A percentile compares a stretch with the other conserved stretches of the same genome.
Evolutionary conservation across 495 filamentous ascomycete species (phyloP).

Genomic region (Penicillium salamii): DNA sequence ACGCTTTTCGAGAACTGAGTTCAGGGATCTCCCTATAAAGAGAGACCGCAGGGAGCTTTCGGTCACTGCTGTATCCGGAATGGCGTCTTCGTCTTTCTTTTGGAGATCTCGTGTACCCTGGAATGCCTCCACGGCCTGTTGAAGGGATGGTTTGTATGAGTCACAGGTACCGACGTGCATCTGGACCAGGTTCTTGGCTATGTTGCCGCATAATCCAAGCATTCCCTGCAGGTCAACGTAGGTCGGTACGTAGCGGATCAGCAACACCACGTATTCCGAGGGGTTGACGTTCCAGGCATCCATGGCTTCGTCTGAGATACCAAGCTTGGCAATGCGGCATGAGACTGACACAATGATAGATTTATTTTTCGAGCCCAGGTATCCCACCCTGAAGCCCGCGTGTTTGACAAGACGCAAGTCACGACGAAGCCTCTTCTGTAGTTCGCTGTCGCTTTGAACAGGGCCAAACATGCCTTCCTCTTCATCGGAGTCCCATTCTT

Average conservation of each 20-base stretch:
- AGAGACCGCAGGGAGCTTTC: slow-evolving; percentile 42
- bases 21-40: slow-evolving; percentile 72
- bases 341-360: slow-evolving; percentile 62
- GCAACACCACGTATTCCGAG: slow-evolving; percentile 70
- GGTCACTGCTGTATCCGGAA: too few relatives aligned
- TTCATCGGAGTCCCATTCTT: slow-evolving; percentile 31
- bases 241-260: slow-evolving; percentile 61
- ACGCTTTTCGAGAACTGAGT: slow-evolving; percentile 65
- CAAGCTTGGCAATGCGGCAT: slow-evolving; percentile 62
- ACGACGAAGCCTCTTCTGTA: slow-evolving; percentile 42
- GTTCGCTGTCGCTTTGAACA: slow-evolving; percentile 17
- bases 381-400: slow-evolving; percentile 75
- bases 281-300: slow-evolving; percentile 71
- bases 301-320: slow-evolving; percentile 72
- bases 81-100: not conserved
- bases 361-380: slow-evolving; percentile 50
- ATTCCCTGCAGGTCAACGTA: slow-evolving; percentile 58
- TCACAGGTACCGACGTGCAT: slow-evolving; percentile 48
- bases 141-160: slow-evolving; percentile 46
- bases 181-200: slow-evolving; percentile 12
- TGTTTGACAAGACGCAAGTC: slow-evolving; percentile 62
- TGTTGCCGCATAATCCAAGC: slow-evolving; percentile 15
- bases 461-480: slow-evolving; percentile 31
- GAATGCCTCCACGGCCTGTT: slow-evolving; percentile 51
- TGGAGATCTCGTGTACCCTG: not conserved